Base-by-base conservation (phyloP, 169 alveolate genomes). In the Plasmodium coatneyi region DNA sequence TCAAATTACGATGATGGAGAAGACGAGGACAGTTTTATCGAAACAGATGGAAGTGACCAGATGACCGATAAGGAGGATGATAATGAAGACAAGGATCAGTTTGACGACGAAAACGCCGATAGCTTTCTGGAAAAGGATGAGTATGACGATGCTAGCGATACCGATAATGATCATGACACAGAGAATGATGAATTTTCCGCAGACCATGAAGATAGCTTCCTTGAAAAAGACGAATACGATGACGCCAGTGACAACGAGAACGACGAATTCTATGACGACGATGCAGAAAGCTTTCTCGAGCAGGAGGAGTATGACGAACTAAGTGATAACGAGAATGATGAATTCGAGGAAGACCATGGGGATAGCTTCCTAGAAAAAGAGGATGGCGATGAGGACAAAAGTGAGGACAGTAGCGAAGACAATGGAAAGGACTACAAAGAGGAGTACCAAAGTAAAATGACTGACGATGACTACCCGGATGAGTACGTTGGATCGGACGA, bases 221-320 rank as follows among this genome's bases (percentile, higher is more conserved):
- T 80, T 46, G 95, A 90, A 80, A 80, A 39, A 2, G 92, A 90
- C 3, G 71, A 90, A 72, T 72, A 84, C 41, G 84, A 84, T 60
- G 83, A 71, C 54, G 72, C n/a, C n/a, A 52, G 78, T 30, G 80
- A 54, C 12, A 19, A 84, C 56, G 71, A 84, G 2, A 10, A 36
- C 1, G 83, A 83, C 10, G 92, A 80, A 6, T 80, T 49, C 32
- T 56, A 83, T 28, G 39, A 70, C 1, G 83, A 70, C 34, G 28
- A 83, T 16, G 92, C 56, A 1, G 83, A 70, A 2, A 84, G 92
- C 76, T 84, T 84, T 46, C 83, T 84, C 5, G 84, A 84, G 54
- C 72, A 71, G 25, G 41, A 46, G n/a, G 93, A 86, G 39, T 32
- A 74, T 9, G 60, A 19, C 36, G n/a, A 25, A 28, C 49, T 25